Evolutionary conservation across 805 yeast genomes (phyloP), one percentile per base, ranked within the genome.

Genomic region (Saccharomycopsis schoenii): DNA sequence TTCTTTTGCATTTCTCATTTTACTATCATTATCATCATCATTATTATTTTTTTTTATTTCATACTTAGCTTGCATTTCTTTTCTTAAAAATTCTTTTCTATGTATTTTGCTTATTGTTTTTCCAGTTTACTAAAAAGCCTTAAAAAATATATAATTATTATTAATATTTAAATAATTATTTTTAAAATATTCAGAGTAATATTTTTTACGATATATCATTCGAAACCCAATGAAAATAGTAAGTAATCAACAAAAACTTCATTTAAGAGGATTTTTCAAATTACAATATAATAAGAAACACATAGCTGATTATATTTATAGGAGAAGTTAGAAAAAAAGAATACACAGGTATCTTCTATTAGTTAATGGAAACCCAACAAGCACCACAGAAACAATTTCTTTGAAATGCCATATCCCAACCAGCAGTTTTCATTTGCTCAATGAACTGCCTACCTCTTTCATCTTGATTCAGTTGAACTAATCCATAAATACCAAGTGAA

Each of bases 341-440:
- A 14, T 37, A 14, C 10, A 15, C 39, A 41, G 6, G 6, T 10
- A 56, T 37, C 2, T 9, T 14, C 41, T 37, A 5, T 42, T 34
- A 37, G 19, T 39, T 40, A 50, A 56, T 40, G 15, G 42, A 58
- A 14, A 61, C 64, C 62, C 62, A 63, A 24, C 56, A 56, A 10
- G 64, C 64, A 11, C 65, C 65, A 50, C 65, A 63, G 29, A 59
- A 52, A 55, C 65, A 63, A 25, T 24, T 37, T 54, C 62, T 19
- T 9, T 56, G 60, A 47, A 63, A 63, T 41, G 61, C 64, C 55
- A 56, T 58, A 21, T 63, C 65, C 65, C 65, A 63, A n/a, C 52
- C 61, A 29, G 40, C 55, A 4, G 58, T 57, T 34, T 24, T 57
- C 29, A 36, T 36, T 50, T 55, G 25, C 8, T 39, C 52, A 24